Evolutionary conservation across 2,329 filamentous ascomycete species (phyloP).

Genomic region (Fusarium liriodendri): DNA sequence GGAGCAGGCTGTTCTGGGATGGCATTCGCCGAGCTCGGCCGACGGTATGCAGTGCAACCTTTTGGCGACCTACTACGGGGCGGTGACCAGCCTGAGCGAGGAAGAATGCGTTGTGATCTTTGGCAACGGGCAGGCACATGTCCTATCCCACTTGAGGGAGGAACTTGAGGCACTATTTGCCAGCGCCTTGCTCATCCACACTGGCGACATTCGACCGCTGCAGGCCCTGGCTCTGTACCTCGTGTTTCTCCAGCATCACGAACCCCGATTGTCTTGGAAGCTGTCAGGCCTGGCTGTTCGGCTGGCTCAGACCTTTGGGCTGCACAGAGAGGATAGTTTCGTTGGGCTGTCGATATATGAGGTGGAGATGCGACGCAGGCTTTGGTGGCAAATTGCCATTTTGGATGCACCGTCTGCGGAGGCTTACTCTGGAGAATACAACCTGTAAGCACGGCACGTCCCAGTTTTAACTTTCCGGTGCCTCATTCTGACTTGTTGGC

Average conservation of each 20-base stretch:
- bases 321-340: conserved; percentile 16
- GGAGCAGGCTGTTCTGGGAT: conserved; percentile 2
- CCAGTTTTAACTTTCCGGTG: not conserved
- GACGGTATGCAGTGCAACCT: conserved; percentile 9
- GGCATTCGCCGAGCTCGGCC: not conserved
- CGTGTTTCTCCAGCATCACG: conserved; percentile 7
- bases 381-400: conserved; percentile 14
- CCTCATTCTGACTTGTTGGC: not conserved
- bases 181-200: conserved; percentile 3
- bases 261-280: conserved; percentile 9
- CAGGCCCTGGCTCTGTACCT: conserved; percentile 7
- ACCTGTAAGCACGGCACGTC: not conserved
- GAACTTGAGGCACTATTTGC: conserved; percentile 7
- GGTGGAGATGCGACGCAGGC: conserved; percentile 6
- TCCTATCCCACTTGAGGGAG: not conserved
- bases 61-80: conserved; percentile 6
- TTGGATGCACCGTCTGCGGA: conserved; percentile 12
- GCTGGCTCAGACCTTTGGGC: conserved; percentile 12
- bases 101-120: conserved; percentile 4
- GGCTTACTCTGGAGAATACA: conserved; percentile 11
- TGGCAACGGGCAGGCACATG: not conserved
- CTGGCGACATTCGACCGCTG: conserved; percentile 7
- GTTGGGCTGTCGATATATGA: conserved; percentile 7
- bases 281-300: conserved; percentile 6
- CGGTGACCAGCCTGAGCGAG: conserved; percentile 5